Evolutionary conservation across 169 alveolate genomes (phyloP).

Genomic region (Cryptosporidium meleagridis): DNA sequence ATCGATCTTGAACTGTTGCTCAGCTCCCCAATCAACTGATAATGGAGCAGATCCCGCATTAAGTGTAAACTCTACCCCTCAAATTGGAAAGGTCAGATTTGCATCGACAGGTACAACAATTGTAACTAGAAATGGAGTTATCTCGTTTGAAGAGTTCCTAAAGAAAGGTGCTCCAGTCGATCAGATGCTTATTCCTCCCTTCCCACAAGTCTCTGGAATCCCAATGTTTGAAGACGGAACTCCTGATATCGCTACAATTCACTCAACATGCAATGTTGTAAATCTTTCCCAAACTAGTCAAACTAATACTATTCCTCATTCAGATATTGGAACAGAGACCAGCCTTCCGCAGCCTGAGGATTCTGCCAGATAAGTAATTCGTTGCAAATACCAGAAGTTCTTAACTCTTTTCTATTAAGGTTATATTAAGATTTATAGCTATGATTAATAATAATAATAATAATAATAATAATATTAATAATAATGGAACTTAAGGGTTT

Average conservation of each 20-base stretch:
- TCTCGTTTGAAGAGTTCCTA: constrained; percentile 62
- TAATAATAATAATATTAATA: neutral
- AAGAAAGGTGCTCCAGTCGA: constrained; percentile 73
- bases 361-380: constrained; percentile 25
- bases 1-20: constrained; percentile 64
- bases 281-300: constrained; percentile 65
- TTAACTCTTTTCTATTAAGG: neutral
- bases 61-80: constrained; percentile 58
- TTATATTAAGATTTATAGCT: constrained; percentile 26
- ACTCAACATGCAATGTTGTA: constrained; percentile 63
- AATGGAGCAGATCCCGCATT: constrained; percentile 68
- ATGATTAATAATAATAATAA: neutral
- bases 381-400: neutral
- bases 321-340: constrained; percentile 37
- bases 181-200: constrained; percentile 68
- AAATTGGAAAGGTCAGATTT: constrained; percentile 58
- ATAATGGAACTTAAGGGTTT: constrained; percentile 6
- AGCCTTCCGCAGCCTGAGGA: constrained; percentile 19
- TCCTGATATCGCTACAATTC: constrained; percentile 73
- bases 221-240: constrained; percentile 76
- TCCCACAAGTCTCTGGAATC: constrained; percentile 72
- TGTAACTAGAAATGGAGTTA: constrained; percentile 70
- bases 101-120: constrained; percentile 68
- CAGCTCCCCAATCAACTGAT: constrained; percentile 48
- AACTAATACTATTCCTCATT: constrained; percentile 54